Conservation (phyloP, 1,139 yeast genomes). For the Tardiomyces blankii region DNA sequence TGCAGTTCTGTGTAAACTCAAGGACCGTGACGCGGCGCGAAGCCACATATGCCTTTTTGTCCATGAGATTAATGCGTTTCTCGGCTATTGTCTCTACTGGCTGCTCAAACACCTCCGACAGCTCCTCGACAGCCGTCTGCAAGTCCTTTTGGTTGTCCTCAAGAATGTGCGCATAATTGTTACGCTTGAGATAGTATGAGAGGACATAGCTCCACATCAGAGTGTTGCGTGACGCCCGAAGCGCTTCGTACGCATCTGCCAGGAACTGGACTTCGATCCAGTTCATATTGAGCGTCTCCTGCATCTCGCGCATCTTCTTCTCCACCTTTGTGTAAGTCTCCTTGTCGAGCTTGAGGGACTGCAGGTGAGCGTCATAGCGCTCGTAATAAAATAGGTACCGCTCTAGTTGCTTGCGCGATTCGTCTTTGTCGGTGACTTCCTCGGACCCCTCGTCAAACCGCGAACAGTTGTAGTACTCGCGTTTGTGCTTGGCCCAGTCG, state of each 20-base stretch:
- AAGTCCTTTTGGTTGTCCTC: constrained; percentile 66
- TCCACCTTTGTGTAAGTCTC: constrained; percentile 54
- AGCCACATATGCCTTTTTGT: constrained; percentile 27
- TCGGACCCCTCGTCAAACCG: constrained; percentile 27
- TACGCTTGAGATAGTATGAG: constrained; percentile 51
- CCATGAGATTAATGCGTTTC: constrained; percentile 23
- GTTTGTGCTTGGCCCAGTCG: constrained; percentile 66
- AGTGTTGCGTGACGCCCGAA: constrained; percentile 63
- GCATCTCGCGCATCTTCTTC: constrained; percentile 52
- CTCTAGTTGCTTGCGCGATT: constrained; percentile 35
- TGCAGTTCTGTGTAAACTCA: constrained; percentile 25
- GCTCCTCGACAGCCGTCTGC: constrained; percentile 63
- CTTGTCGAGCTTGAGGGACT: constrained; percentile 65
- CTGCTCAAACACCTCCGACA: constrained; percentile 53
- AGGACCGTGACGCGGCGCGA: constrained; percentile 24
- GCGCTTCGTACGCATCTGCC: constrained; percentile 54
- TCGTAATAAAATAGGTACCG: constrained; percentile 71
- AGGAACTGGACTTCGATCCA: constrained; percentile 90
- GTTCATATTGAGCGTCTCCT: constrained; percentile 51
- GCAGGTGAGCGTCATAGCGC: constrained; percentile 66
- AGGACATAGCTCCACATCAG: constrained; percentile 87
- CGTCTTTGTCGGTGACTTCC: constrained; percentile 23
- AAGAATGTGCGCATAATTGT: constrained; percentile 37
- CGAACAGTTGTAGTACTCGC: constrained; percentile 39
- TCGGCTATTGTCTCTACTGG: constrained; percentile 23